These are phyloP conservation scores for Toxoplasma gondii DNA, from an alignment of 169 alveolate genomes.

Conservation along the genomic window DNA sequence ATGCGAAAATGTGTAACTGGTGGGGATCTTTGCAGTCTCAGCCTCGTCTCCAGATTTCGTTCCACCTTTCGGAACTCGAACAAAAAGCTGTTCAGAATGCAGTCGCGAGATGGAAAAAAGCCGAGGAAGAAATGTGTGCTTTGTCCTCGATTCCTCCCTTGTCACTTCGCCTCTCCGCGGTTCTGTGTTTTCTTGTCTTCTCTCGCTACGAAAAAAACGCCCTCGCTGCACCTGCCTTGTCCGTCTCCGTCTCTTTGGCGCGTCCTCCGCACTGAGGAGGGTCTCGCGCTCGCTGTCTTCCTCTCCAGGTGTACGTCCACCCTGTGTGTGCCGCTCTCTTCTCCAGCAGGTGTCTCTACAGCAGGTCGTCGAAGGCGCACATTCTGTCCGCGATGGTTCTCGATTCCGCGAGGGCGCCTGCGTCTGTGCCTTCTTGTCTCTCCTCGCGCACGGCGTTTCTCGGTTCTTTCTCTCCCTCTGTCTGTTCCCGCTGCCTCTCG, in stretches of 20 bases:
- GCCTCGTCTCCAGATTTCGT: too few species aligned
- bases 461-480: neutral
- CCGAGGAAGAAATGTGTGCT: too few species aligned
- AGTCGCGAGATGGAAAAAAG: too few species aligned
- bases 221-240: neutral
- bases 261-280: too few species aligned
- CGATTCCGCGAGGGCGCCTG: neutral
- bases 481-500: neutral
- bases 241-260: too few species aligned
- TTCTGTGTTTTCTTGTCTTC: neutral
- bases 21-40: too few species aligned
- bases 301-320: neutral
- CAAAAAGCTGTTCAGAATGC: too few species aligned
- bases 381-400: neutral
- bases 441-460: neutral
- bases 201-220: neutral
- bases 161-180: neutral
- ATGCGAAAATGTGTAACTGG: too few species aligned
- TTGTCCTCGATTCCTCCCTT: neutral
- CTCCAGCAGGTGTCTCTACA: neutral
- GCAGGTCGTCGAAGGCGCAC: neutral
- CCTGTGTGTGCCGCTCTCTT: neutral
- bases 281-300: too few species aligned
- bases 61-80: too few species aligned
- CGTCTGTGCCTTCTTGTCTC: neutral